Conservation (phyloP, 805 yeast species). For the Starmerella stellata region DNA sequence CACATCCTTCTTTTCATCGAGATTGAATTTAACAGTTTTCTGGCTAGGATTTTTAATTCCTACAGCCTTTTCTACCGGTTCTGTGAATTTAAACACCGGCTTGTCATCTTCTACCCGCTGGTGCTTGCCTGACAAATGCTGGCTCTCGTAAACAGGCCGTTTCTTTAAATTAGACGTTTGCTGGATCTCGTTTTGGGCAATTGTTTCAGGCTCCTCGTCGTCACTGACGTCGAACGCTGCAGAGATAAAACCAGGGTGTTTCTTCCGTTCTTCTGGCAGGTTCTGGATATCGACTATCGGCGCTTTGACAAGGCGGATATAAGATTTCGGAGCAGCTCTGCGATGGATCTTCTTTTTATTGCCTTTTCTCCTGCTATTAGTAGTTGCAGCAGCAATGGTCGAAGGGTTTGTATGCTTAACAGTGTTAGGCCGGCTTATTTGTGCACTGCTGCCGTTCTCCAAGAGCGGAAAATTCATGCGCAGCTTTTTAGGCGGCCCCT, state of each 20-base stretch:
- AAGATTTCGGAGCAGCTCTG: too few species aligned
- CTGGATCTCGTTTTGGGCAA: background rate
- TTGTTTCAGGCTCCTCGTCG: conserved; percentile 16
- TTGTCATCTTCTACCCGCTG: background rate
- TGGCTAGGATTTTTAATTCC: too few species aligned
- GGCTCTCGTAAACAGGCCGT: background rate
- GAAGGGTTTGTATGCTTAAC: too few species aligned
- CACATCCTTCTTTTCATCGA: background rate
- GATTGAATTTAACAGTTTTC: too few species aligned
- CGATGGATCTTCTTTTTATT: too few species aligned
- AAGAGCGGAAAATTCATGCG: too few species aligned
- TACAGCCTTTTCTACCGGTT: background rate
- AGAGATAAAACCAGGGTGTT: conserved; percentile 22
- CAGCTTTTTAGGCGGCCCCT: too few species aligned
- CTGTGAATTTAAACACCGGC: background rate
- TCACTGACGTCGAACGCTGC: conserved; percentile 22
- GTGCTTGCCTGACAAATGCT: conserved; percentile 2
- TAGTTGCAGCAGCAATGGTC: too few species aligned
- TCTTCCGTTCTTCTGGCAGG: conserved; percentile 14
- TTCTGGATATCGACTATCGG: conserved; percentile 11
- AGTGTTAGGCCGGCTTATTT: too few species aligned
- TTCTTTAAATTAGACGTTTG: background rate
- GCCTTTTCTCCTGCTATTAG: too few species aligned
- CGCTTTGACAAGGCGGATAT: conserved; percentile 9
- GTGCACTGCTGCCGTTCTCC: too few species aligned